Conservation (phyloP, 306 rosid genomes). For the Senna tora region DNA sequence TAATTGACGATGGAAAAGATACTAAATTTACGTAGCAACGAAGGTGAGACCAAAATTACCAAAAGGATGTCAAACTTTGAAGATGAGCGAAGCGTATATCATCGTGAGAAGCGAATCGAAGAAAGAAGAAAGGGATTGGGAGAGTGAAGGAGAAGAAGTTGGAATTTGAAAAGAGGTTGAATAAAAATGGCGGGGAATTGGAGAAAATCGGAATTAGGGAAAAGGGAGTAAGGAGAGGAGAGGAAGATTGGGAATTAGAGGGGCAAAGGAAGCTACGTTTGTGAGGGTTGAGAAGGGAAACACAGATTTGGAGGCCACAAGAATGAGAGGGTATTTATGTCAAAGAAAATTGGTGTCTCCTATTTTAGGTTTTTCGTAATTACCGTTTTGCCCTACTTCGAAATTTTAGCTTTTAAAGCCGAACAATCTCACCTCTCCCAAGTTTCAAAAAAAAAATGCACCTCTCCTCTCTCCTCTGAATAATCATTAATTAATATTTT, state of each 20-base stretch:
- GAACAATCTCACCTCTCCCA: too few species aligned
- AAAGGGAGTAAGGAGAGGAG: conserved; percentile 67
- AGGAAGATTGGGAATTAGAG: conserved; percentile 58
- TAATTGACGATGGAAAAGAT: neutral
- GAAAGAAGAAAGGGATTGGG: conserved; percentile 26
- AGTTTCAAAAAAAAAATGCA: too few species aligned
- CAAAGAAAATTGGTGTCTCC: conserved; percentile 35
- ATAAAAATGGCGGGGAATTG: conserved; percentile 68
- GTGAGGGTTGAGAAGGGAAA: conserved; percentile 71
- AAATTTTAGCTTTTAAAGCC: neutral
- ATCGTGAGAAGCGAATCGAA: conserved; percentile 27
- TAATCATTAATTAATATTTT: too few species aligned
- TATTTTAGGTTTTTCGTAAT: conserved; percentile 30
- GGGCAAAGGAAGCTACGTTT: conserved; percentile 64
- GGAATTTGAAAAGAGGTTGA: conserved; percentile 52
- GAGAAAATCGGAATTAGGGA: conserved; percentile 60
- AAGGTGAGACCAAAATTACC: conserved; percentile 30
- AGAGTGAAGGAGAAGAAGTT: neutral
- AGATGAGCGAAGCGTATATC: neutral
- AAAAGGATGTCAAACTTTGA: conserved; percentile 28
- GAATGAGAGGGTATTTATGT: conserved; percentile 74
- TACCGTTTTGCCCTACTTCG: conserved; percentile 57
- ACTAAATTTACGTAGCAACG: neutral
- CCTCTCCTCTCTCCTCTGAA: neutral
- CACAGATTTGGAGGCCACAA: conserved; percentile 49